Base-by-base conservation (phyloP, 73 alveolate species). In the Paramecium sonneborni region DNA sequence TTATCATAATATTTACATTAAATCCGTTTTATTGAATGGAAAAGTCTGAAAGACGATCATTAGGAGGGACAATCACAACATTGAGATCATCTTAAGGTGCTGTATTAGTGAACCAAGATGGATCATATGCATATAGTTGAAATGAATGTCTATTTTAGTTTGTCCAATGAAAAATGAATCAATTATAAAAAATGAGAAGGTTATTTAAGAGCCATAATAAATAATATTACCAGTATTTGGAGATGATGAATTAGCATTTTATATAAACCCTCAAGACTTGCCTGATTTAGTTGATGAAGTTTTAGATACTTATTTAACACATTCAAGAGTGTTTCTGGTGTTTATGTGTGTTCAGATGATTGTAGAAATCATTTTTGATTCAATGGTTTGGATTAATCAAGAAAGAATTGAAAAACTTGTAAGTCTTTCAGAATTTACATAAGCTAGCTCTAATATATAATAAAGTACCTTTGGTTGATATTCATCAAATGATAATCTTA, bases 221-320 rank as follows among this genome's bases (percentile, higher is more conserved):
- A 12, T 72, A 1, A 72, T 72, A 11, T 34, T 72, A 6, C 87
- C 87, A 24, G 58, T 72, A 7, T 72, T 72, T 72, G 87, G 87
- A 55, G 87, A 72, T 38, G 67, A 72, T 72, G 87, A 72, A 32
- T 72, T 72, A 24, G 87, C 68, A 32, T 72, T 72, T 35, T 72
- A 21, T 12, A 72, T 72, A 11, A 72, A 72, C 28, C 87, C 87
- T n/a, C 10, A 26, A 21, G 87, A 72, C 15, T 72, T 72, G 28
- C 87, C 87, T 10, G 87, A 72, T 26, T 32, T 72, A 24, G 87
- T 72, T 32, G 87, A 72, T 24, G 87, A 72, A 32, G 87, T 72
- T 9, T 10, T 72, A 9, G 87, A 72, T 26, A 72, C 87, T 18
- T 72, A 72, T 24, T n/a, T 72, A 32, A 72, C 87, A 2, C 87